Percentiles rank a stretch among this genome's conserved stretches.
Evolutionary conservation across 768 basidiomycete genomes (phyloP).

Genomic region (Serendipita vermifera): DNA sequence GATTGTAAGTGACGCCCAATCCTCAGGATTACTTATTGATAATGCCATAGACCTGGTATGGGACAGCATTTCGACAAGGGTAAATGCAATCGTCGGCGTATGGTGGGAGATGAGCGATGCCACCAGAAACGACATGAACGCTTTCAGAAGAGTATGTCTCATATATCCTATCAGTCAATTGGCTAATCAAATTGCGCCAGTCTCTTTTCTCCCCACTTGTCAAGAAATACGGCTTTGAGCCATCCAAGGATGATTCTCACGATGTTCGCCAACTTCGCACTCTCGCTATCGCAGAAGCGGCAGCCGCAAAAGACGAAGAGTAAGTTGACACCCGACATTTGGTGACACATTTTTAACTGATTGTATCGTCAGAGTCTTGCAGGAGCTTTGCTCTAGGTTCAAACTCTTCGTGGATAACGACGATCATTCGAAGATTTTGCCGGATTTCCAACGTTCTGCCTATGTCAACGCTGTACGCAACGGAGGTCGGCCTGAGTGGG

Average conservation of each 20-base stretch:
- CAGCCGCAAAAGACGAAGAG: constrained; percentile 29
- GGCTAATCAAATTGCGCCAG: constrained; percentile 17
- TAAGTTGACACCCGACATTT: constrained; percentile 10
- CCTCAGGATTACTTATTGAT: constrained; percentile 14
- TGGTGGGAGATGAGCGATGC: constrained; percentile 72
- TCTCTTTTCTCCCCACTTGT: constrained; percentile 54
- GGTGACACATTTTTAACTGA: constrained; percentile 18
- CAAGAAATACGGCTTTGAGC: constrained; percentile 65
- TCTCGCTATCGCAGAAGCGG: constrained; percentile 48
- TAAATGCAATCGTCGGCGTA: constrained; percentile 41
- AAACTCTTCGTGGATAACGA: constrained; percentile 51
- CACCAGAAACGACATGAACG: constrained; percentile 40
- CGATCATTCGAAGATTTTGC: constrained; percentile 66
- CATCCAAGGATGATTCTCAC: constrained; percentile 46
- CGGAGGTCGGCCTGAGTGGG: constrained; percentile 63
- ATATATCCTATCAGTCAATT: neutral
- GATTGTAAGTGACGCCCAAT: constrained; percentile 43
- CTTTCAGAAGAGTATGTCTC: constrained; percentile 42
- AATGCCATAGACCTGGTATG: constrained; percentile 60
- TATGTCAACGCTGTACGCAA: constrained; percentile 48
- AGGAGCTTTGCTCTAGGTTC: constrained; percentile 62
- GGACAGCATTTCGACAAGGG: constrained; percentile 48
- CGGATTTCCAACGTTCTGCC: constrained; percentile 54
- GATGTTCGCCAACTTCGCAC: constrained; percentile 65
- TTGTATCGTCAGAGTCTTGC: constrained; percentile 45